Base-by-base conservation (phyloP, 2,329 filamentous ascomycete genomes). In the Penicillium glabrum region DNA sequence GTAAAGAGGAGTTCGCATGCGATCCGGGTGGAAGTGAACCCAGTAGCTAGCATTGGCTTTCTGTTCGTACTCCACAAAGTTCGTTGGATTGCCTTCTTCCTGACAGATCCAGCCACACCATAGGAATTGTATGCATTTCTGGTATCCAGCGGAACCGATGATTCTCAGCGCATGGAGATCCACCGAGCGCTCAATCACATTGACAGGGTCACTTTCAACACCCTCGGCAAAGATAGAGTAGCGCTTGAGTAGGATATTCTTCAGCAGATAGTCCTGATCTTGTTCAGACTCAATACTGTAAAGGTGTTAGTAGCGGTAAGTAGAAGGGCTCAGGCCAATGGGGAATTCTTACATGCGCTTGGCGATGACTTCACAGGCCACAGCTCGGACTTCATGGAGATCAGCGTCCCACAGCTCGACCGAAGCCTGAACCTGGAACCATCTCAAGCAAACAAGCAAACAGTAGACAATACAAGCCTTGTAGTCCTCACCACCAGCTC, bases 71-170 rank as follows among this genome's bases (percentile, higher is more conserved):
- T 93, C 88, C 53, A 97, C 83, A 71, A 99, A 99, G 51, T 86
- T 87, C n/a, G 88, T 86, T 0, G 93, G 89, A 66, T 98, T 93
- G 49, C 93, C 83, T 66, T 97, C 92, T 64, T 97, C 91, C 72
- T 99, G 95, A n/a, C 96, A 87, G 9, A 98, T 81, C 95, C 95
- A 99, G 23, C 95, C 95, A 60, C 87, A 86, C 95, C 95, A 99
- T 9, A 99, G 86, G 70, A 96, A 91, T 60, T 83, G 86, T 68
- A 98, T 91, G 71, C 93, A 98, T 77, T 96, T 96, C 67, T 98
- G 95, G 73, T 98, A 99, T 26, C 95, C 93, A 0, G 91, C 92
- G 0, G 90, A 93, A 2, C 91, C 91, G 60, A 98, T 98, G 47
- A 99, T 87, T 14, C 85, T 83, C 46, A 98, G 80, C 1, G 93